Evolutionary conservation across 768 basidiomycete species (phyloP).

Genomic region (Steccherinum ochraceum): DNA sequence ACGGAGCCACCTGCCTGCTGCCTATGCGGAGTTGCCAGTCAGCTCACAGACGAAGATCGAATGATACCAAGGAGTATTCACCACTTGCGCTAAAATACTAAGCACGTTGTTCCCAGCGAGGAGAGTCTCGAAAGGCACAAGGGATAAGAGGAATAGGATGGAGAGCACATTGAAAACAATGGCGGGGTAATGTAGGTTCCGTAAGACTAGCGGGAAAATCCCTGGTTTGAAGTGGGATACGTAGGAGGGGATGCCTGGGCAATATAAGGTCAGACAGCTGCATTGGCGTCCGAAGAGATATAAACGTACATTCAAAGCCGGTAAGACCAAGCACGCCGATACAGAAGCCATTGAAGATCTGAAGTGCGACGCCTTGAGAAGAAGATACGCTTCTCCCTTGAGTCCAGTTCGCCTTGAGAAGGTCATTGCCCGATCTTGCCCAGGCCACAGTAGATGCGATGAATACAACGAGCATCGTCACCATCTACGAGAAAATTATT

Average conservation of each 20-base stretch:
- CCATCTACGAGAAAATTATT: slow-evolving; percentile 29
- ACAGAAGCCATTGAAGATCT: slow-evolving; percentile 63
- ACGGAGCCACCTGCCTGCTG: slow-evolving; percentile 55
- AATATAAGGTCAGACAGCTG: no score
- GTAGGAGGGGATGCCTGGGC: slow-evolving; percentile 57
- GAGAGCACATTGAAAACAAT: slow-evolving; percentile 49
- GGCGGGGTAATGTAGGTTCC: slow-evolving; percentile 58
- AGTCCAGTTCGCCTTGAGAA: slow-evolving; percentile 52
- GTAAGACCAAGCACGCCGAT: slow-evolving; percentile 69
- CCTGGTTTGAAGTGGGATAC: slow-evolving; percentile 52
- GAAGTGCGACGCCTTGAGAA: slow-evolving; percentile 27
- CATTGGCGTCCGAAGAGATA: no score
- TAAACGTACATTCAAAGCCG: slow-evolving; percentile 55
- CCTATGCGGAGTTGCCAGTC: slow-evolving; percentile 25
- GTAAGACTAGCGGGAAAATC: slow-evolving; percentile 50
- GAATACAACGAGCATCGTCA: slow-evolving; percentile 51
- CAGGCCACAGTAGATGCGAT: slow-evolving; percentile 45
- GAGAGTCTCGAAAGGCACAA: slow-evolving; percentile 47
- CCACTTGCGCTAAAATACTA: slow-evolving; percentile 53
- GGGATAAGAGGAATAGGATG: slow-evolving; percentile 54
- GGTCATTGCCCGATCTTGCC: slow-evolving; percentile 39
- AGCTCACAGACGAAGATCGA: neutral
- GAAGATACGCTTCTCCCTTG: slow-evolving; percentile 26
- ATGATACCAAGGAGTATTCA: slow-evolving; percentile 16
- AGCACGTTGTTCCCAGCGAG: slow-evolving; percentile 53